Evolutionary conservation across 805 yeast species (phyloP), one percentile per base, ranked within the genome.

Genomic region (Saccharomycopsis lassenensis): DNA sequence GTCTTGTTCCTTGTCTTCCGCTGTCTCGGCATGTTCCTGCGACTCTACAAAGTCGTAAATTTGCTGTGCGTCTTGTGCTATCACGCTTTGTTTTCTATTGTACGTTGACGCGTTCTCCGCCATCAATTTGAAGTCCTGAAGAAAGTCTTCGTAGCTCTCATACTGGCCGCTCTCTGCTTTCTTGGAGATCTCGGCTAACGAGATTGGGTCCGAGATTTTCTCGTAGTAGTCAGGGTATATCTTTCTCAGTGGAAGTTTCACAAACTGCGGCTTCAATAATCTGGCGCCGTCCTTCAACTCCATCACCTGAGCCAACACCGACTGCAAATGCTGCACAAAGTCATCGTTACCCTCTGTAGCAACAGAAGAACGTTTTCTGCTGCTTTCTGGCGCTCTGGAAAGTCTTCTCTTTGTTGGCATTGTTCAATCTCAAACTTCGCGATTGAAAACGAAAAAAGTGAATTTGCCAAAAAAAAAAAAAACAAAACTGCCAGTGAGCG

Each of bases 141-240:
- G 47, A 46, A 82, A 62, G 45, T 66, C 69, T 27, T 58, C 29
- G 31, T 48, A 62, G 39, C 34, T 47, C 10, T 41, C 52, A 40
- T 65, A 64, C 27, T 52, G 52, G 29, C 58, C 52, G 7, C 55
- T 48, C 7, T 58, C 55, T 29, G 71, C 50, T 39, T 69, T 71
- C 40, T 56, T 58, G 41, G 66, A 66, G 40, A 84, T 74, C 55
- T 81, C 89, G 38, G 70, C 65, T 8, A 84, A 54, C 0, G 94
- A 77, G 2, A 81, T 71, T 2, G 94, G 94, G 16, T 58, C 58
- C 36, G 62, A 57, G 30, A 83, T 74, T 37, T 74, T 61, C 39
- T 71, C 67, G 52, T 77, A 83, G 54, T 85, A 86, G 52, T 84
- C 93, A 0, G 95, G 86, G 50, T 81, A 84, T 31, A 71, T 57